A percentile compares a stretch with the other conserved stretches of the same genome.
Conservation (phyloP, 352 stramenopile species). For the Saprolegnia diclina region DNA sequence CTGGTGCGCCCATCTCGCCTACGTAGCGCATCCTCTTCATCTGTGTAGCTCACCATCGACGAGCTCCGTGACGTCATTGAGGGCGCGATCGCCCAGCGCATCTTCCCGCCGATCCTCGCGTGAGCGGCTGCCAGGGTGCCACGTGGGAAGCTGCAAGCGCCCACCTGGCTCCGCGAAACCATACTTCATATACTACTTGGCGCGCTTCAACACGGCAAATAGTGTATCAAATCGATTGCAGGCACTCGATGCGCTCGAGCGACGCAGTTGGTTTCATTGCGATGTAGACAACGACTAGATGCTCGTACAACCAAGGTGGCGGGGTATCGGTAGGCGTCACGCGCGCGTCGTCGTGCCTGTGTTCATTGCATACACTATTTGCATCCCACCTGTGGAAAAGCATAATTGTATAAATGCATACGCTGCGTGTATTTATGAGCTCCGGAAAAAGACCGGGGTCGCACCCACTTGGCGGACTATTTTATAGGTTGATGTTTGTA, state of each 20-base stretch:
- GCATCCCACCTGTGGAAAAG: too few species aligned
- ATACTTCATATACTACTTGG: too few species aligned
- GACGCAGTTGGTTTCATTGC: too few species aligned
- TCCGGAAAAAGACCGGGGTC: background rate
- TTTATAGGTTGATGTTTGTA: constrained; percentile 3
- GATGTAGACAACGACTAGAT: too few species aligned
- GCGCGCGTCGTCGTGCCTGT: too few species aligned
- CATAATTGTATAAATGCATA: background rate
- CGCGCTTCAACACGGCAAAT: too few species aligned
- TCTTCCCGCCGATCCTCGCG: constrained; percentile 69
- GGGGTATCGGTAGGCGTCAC: too few species aligned
- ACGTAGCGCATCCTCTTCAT: background rate
- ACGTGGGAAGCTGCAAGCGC: background rate
- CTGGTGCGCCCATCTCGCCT: constrained; percentile 33
- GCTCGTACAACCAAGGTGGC: too few species aligned
- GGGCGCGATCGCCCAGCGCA: constrained; percentile 71
- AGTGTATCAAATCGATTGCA: too few species aligned
- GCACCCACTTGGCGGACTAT: background rate
- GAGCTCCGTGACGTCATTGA: constrained; percentile 57
- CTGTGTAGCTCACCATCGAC: constrained; percentile 44
- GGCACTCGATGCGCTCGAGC: too few species aligned
- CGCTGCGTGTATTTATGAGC: background rate
- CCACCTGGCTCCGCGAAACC: too few species aligned
- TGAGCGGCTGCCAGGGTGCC: constrained; percentile 20
- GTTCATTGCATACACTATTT: background rate